Evolutionary conservation across 345 rosid species (phyloP).

Genomic region (Populus ilicifolia): DNA sequence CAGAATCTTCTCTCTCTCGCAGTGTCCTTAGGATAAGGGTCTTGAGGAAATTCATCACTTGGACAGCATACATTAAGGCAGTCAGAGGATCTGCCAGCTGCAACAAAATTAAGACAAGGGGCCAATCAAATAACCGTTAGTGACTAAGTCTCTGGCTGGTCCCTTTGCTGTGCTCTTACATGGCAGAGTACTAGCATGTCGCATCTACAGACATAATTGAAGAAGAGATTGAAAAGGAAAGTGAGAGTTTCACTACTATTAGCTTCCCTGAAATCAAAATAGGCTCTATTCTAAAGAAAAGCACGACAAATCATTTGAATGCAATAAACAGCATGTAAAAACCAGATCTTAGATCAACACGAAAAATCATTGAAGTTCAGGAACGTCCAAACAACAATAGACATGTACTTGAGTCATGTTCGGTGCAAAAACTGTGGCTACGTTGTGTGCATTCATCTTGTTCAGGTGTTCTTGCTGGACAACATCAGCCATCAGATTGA

Average conservation of each 20-base stretch:
- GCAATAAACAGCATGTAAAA: not conserved
- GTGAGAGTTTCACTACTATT: not conserved
- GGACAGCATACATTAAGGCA: slow-evolving; percentile 29
- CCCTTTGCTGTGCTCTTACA: not conserved
- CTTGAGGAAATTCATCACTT: slow-evolving; percentile 31
- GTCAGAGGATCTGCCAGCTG: slow-evolving; percentile 33
- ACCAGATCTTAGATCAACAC: not conserved
- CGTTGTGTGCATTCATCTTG: slow-evolving; percentile 28
- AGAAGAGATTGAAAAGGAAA: not conserved
- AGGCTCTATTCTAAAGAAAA: not conserved
- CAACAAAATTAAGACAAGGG: slow-evolving; percentile 2
- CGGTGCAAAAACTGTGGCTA: slow-evolving; percentile 29
- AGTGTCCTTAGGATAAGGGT: slow-evolving; percentile 22
- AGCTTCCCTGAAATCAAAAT: not conserved
- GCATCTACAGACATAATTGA: not conserved
- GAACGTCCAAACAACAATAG: not conserved
- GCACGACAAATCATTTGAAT: not conserved
- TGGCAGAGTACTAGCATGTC: not conserved
- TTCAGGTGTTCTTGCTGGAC: slow-evolving; percentile 21
- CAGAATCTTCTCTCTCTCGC: slow-evolving; percentile 20
- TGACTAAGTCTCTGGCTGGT: not conserved
- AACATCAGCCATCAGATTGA: slow-evolving; percentile 28
- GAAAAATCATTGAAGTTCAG: not conserved
- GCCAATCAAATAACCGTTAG: not conserved
- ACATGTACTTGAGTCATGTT: slow-evolving; percentile 24